These are phyloP conservation scores for Starmerella bombi DNA, from an alignment of 805 yeast genomes.

Conservation along the genomic window DNA sequence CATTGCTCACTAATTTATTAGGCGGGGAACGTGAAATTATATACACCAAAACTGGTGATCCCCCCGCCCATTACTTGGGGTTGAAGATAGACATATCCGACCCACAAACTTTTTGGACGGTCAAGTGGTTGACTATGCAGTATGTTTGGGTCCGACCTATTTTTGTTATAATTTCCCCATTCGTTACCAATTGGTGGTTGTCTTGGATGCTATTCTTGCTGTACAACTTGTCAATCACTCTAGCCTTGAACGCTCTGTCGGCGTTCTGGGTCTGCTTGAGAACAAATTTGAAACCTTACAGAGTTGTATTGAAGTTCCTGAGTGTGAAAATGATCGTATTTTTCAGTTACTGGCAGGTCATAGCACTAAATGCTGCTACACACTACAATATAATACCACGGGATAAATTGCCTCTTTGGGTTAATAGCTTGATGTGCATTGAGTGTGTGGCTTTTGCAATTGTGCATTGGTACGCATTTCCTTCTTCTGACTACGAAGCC, in stretches of 20 bases:
- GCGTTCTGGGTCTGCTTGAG: conserved; percentile 88
- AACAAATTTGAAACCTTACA: conserved; percentile 57
- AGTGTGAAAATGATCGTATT: conserved; percentile 89
- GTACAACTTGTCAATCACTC: conserved; percentile 68
- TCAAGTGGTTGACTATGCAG: conserved; percentile 79
- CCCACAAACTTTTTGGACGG: conserved; percentile 58
- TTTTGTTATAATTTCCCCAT: conserved; percentile 38
- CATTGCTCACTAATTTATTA: conserved; percentile 63
- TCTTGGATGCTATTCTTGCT: conserved; percentile 39
- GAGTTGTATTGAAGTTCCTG: conserved; percentile 84
- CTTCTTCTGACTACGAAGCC: conserved; percentile 57
- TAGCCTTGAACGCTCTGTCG: conserved; percentile 74
- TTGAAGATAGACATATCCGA: conserved; percentile 69
- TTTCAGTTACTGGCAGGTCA: conserved; percentile 98
- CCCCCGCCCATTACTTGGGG: conserved; percentile 38
- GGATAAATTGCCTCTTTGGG: conserved; percentile 45
- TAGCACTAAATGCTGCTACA: conserved; percentile 34
- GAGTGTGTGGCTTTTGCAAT: conserved; percentile 78
- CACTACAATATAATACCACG: conserved; percentile 25
- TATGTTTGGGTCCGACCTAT: conserved; percentile 91
- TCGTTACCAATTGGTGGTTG: conserved; percentile 25
- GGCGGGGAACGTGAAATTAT: conserved; percentile 90
- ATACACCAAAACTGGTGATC: conserved; percentile 52
- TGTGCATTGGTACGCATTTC: conserved; percentile 80
- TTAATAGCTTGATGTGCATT: conserved; percentile 64